These are phyloP conservation scores for Nemania sp. DNA, from an alignment of 2,329 filamentous ascomycete genomes.

Conservation along the genomic window DNA sequence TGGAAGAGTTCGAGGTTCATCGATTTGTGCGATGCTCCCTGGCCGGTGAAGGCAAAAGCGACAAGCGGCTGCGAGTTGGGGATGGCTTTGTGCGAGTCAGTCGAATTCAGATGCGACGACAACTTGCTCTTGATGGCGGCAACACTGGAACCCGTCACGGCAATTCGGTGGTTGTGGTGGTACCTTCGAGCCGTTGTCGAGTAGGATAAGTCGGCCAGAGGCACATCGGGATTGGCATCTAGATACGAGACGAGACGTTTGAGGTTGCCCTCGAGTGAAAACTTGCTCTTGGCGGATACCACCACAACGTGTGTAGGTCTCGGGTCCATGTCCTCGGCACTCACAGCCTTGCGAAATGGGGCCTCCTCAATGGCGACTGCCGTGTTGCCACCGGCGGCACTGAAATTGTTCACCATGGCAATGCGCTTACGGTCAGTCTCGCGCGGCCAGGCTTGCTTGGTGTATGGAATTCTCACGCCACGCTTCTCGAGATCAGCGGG, in stretches of 20 bases:
- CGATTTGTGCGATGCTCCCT: neutral
- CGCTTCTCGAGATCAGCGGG: conserved; percentile 47
- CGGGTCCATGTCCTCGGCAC: too few species aligned
- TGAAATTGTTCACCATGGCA: conserved; percentile 57
- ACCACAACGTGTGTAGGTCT: conserved; percentile 58
- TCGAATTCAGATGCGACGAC: too few species aligned
- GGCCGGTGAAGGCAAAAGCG: conserved; percentile 32
- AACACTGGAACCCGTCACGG: neutral
- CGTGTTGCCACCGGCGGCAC: conserved; percentile 55
- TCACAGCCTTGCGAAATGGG: conserved; percentile 26
- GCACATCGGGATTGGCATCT: conserved; percentile 48
- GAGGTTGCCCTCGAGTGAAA: conserved; percentile 61
- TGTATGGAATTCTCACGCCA: conserved; percentile 46
- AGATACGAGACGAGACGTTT: conserved; percentile 56
- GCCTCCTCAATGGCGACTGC: conserved; percentile 32
- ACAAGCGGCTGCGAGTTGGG: conserved; percentile 29
- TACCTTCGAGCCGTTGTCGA: conserved; percentile 66
- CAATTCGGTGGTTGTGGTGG: conserved; percentile 57
- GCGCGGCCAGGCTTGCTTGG: conserved; percentile 39
- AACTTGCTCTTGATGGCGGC: neutral
- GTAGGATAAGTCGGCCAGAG: conserved; percentile 62
- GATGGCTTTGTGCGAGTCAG: conserved; percentile 8
- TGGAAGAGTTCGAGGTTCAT: too few species aligned
- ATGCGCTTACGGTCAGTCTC: conserved; percentile 32
- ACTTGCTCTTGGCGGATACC: conserved; percentile 55